These are phyloP conservation scores for Russula sp. DNA, from an alignment of 768 basidiomycete species.

Conservation along the genomic window DNA sequence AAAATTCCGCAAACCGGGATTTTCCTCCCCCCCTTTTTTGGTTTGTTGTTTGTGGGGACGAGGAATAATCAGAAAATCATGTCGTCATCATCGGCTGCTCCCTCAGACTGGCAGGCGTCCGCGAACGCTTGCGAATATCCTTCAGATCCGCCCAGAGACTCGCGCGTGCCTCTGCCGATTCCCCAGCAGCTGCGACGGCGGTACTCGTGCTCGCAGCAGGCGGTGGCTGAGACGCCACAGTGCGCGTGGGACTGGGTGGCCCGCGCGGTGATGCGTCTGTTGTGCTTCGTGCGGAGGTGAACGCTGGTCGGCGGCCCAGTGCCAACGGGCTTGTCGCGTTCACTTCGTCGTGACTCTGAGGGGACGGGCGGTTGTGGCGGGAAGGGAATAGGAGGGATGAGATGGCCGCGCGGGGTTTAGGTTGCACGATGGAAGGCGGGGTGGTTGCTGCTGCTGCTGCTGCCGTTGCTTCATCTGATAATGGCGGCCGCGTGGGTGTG, in stretches of 20 bases:
- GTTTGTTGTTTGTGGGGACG: too few relatives aligned
- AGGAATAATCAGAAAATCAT: neutral
- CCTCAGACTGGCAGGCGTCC: slow-evolving; percentile 3
- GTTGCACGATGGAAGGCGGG: slow-evolving; percentile 19
- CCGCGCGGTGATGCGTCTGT: slow-evolving; percentile 30
- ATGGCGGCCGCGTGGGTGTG: slow-evolving; percentile 24
- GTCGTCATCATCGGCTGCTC: neutral
- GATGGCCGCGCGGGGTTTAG: slow-evolving; percentile 11
- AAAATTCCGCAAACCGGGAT: neutral
- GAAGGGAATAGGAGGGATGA: neutral
- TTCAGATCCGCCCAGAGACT: slow-evolving; percentile 22
- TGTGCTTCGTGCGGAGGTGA: slow-evolving; percentile 19
- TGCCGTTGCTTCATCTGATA: slow-evolving; percentile 1
- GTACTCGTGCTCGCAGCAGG: neutral
- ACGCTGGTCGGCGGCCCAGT: slow-evolving; percentile 30
- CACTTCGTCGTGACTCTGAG: neutral
- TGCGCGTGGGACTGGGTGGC: slow-evolving; percentile 32
- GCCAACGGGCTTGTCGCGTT: neutral
- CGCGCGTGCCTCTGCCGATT: slow-evolving; percentile 9
- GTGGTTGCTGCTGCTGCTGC: neutral
- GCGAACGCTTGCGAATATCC: slow-evolving; percentile 14
- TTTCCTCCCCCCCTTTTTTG: neutral
- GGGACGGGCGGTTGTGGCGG: neutral
- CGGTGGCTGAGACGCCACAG: slow-evolving; percentile 19
- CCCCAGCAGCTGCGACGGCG: neutral